Evolutionary conservation across 257 asterid genomes (phyloP), one percentile per base, ranked within the genome.

Genomic region (Solanum appendiculatum): DNA sequence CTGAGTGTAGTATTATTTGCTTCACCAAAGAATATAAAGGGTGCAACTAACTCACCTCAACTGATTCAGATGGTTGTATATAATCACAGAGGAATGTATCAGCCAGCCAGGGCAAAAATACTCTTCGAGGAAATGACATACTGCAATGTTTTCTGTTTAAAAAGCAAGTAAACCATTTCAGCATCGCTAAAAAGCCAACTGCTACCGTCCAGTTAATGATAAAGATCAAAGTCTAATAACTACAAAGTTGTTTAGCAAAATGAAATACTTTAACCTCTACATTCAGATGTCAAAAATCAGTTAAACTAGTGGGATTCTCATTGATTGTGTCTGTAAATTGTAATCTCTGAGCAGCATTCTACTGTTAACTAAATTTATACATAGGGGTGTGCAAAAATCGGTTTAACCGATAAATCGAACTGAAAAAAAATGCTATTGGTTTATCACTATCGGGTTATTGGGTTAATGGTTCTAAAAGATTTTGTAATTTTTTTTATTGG

Each of bases 61-160:
- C 70, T 87, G 96, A 90, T 89, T 97, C 98, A 23, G 94, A 94
- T 51, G 98, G 90, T 89, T 91, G 96, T 82, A 97, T 87, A 88
- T 97, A 96, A 91, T 97, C 99, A 87, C 98, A 97, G 74, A 97
- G 93, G 87, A 93, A 95, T 60, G 93, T 86, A 80, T 94, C 95
- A 86, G 91, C 96, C 88, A 96, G 91, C 98, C 99, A 97, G 25
- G 98, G 99, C 75, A 96, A 89, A 86, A 97, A 93, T 51, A 96
- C 98, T 90, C 99, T 91, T 87, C 96, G 95, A 51, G 99, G 98
- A 91, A 96, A 94, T 86, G 92, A 88, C 85, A 95, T 88, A 85
- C 87, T 91, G 91, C 93, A 90, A 39, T 66, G 88, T 91, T 95
- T 94, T 33, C 99, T 97, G 95, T 83, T 70, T 82, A 58, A 64